phyloP scores from a whole-genome alignment of 176 grass and related monocot species.

The Rhynchospora breviuscula region DNA sequence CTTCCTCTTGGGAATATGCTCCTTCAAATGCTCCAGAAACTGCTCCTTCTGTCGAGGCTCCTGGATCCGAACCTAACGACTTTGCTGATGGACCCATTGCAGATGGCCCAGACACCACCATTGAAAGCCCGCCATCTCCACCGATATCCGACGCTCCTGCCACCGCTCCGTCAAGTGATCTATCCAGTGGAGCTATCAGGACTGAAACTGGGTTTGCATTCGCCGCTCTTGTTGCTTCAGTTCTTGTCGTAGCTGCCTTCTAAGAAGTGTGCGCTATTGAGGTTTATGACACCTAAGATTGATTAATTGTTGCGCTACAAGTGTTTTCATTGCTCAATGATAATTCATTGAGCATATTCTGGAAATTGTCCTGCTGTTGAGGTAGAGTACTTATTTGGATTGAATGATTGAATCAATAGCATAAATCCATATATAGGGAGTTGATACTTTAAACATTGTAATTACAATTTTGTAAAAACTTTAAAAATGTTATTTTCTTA shows the following conservation, averaged over 20 bases:
- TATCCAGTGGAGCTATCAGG: conserved; percentile 32
- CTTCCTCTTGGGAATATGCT: not conserved
- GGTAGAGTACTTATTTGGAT: not conserved
- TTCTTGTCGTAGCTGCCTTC: conserved; percentile 19
- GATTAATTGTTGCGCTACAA: not conserved
- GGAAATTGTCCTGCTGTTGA: not conserved
- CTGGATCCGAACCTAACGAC: conserved; percentile 25
- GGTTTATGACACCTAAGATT: not conserved
- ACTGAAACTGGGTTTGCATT: conserved; percentile 8
- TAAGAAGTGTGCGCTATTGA: not conserved
- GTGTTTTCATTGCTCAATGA: conserved; percentile 4
- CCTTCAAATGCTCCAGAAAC: not conserved
- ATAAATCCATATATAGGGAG: not conserved
- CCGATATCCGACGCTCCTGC: conserved; percentile 25
- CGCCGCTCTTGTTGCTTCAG: conserved; percentile 14
- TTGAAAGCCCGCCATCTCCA: conserved; percentile 42
- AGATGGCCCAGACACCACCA: not conserved
- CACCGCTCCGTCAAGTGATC: conserved; percentile 21
- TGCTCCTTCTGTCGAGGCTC: conserved; percentile 19
- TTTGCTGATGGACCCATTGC: conserved; percentile 3
- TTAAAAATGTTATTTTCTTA: not conserved
- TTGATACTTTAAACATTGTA: not conserved
- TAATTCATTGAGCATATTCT: not conserved
- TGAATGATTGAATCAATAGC: not conserved
- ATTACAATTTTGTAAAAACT: not conserved